phyloP scores from a whole-genome alignment of 495 filamentous ascomycete species.

The Podospora sp. region DNA sequence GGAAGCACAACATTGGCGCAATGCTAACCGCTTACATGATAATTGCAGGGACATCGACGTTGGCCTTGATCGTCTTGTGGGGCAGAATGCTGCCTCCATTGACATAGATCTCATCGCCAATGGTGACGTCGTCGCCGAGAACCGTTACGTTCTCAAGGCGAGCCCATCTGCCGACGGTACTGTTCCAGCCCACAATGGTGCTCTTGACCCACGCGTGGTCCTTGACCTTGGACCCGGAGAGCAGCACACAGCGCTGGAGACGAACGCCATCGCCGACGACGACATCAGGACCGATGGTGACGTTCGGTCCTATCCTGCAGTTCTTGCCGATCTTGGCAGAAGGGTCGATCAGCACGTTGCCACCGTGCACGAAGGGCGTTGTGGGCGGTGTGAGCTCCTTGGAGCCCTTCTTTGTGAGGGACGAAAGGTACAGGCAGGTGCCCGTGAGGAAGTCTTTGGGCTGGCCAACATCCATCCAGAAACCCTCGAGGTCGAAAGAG shows the following conservation, averaged over 20 bases:
- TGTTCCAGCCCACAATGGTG: constrained; percentile 99
- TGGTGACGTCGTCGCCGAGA: constrained; percentile 97
- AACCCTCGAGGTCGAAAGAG: constrained; percentile 97
- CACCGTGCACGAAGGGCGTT: constrained; percentile 85
- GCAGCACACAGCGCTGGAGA: constrained; percentile 89
- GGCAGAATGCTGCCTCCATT: constrained; percentile 96
- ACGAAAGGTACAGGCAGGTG: constrained; percentile 95
- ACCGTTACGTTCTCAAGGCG: constrained; percentile 97
- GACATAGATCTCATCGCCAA: constrained; percentile 98
- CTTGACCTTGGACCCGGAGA: constrained; percentile 91
- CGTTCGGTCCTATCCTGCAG: constrained; percentile 97
- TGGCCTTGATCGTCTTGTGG: constrained; percentile 98
- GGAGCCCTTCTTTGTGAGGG: constrained; percentile 87
- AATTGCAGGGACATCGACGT: constrained; percentile 90
- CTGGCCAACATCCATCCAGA: constrained; percentile 99
- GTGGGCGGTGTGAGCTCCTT: constrained; percentile 77
- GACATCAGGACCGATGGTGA: constrained; percentile 93
- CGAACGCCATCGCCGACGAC: constrained; percentile 94
- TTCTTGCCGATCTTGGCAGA: constrained; percentile 97
- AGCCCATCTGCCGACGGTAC: constrained; percentile 92
- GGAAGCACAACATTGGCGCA: neutral
- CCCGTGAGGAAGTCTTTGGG: constrained; percentile 98
- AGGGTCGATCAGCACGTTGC: constrained; percentile 95
- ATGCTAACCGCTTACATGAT: constrained; percentile 68
- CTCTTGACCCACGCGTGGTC: constrained; percentile 99